Conservation (phyloP, 2,329 filamentous ascomycete genomes). For the Polytolypa hystricis region DNA sequence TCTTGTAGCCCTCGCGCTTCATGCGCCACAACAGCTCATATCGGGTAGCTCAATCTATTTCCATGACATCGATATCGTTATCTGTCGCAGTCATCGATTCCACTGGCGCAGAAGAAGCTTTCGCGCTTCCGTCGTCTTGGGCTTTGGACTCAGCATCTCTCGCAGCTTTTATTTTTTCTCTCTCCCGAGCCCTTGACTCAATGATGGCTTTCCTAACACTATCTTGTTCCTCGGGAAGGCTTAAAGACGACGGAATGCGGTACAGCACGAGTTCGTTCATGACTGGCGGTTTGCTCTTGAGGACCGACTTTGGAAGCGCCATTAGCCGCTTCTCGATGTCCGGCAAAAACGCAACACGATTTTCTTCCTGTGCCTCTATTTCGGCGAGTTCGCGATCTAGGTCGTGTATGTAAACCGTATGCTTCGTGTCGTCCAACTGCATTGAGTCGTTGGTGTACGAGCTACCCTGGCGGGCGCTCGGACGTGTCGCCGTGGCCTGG, state of each 20-base stretch:
- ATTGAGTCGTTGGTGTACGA: constrained; percentile 48
- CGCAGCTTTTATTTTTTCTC: constrained; percentile 38
- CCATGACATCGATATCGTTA: constrained; percentile 19
- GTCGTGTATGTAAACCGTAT: constrained; percentile 85
- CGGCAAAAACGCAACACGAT: constrained; percentile 64
- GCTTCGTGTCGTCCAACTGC: constrained; percentile 74
- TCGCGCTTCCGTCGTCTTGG: neutral
- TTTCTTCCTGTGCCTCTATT: constrained; percentile 46
- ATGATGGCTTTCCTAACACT: constrained; percentile 70
- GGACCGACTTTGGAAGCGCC: constrained; percentile 56
- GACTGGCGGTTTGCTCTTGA: constrained; percentile 41
- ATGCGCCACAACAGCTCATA: too few relatives aligned
- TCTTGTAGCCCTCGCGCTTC: too few relatives aligned
- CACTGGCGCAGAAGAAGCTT: neutral
- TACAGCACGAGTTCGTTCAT: constrained; percentile 72
- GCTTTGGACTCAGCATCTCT: neutral
- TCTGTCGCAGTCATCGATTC: neutral
- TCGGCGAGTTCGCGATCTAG: constrained; percentile 77
- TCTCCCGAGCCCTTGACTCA: constrained; percentile 59
- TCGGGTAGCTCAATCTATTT: constrained; percentile 15
- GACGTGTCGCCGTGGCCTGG: constrained; percentile 1
- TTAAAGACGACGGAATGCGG: constrained; percentile 63
- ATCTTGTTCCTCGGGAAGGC: constrained; percentile 62
- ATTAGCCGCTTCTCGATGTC: constrained; percentile 75
- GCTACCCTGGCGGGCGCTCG: neutral